Conservation (phyloP, 1,139 yeast species). For the Nakaseomyces glabratus region DNA sequence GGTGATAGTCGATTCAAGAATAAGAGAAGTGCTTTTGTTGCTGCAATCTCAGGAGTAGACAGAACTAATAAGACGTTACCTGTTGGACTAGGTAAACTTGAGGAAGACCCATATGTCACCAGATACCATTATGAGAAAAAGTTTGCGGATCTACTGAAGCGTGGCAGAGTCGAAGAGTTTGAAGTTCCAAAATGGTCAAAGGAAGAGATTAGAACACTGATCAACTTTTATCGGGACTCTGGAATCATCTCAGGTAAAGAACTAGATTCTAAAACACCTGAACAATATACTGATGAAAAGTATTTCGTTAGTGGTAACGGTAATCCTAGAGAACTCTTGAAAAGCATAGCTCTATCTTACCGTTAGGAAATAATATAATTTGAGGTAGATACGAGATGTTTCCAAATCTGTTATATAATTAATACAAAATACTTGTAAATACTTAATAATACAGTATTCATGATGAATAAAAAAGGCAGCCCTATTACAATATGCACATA, state of each 20-base stretch:
- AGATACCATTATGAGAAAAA: slow-evolving; percentile 44
- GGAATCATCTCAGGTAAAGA: slow-evolving; percentile 44
- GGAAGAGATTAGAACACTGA: slow-evolving; percentile 45
- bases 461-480: slow-evolving; percentile 3
- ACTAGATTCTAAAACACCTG: slow-evolving; percentile 31
- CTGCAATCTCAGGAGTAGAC: slow-evolving; percentile 51
- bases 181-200: slow-evolving; percentile 44
- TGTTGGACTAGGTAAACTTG: slow-evolving; percentile 48
- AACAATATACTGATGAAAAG: slow-evolving; percentile 40
- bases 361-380: slow-evolving; percentile 8
- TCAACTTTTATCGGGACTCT: slow-evolving; percentile 47
- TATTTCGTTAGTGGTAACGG: slow-evolving; percentile 69
- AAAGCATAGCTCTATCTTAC: slow-evolving; percentile 33
- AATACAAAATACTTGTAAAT: slow-evolving; percentile 7
- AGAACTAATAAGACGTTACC: slow-evolving; percentile 45
- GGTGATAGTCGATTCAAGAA: slow-evolving; percentile 42
- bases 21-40: slow-evolving; percentile 53
- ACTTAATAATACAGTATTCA: slow-evolving; percentile 5
- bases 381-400: background rate
- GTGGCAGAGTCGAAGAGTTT: slow-evolving; percentile 42
- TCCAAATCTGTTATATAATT: no score
- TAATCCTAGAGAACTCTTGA: slow-evolving; percentile 61
- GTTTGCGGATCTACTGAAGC: slow-evolving; percentile 41
- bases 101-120: slow-evolving; percentile 52
- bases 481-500: no score